phyloP scores from a whole-genome alignment of 1,284 basidiomycete genomes.

The Chiua sp. region DNA sequence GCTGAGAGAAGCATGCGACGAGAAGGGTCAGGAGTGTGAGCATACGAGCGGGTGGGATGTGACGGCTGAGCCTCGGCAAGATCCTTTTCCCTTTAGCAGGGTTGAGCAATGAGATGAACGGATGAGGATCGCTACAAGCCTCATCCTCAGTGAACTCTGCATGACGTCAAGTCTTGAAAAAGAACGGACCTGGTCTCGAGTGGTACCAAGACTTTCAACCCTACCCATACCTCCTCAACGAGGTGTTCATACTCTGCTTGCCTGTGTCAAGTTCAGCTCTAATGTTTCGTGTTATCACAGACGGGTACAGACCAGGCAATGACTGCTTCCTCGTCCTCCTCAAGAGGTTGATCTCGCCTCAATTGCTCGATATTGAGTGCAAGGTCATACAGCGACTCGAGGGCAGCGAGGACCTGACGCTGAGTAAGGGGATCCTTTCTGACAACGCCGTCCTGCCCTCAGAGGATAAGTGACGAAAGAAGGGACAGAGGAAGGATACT shows the following conservation, averaged over 20 bases:
- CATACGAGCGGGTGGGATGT: slow-evolving; percentile 81
- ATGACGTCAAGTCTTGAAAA: not conserved
- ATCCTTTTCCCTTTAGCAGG: slow-evolving; percentile 95
- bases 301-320: slow-evolving; percentile 55
- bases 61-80: slow-evolving; percentile 88
- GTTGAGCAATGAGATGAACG: slow-evolving; percentile 92
- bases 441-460: slow-evolving; percentile 59
- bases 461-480: not conserved
- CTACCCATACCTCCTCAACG: slow-evolving; percentile 81
- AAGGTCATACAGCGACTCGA: slow-evolving; percentile 90
- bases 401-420: slow-evolving; percentile 78
- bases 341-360: slow-evolving; percentile 75
- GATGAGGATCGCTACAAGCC: slow-evolving; percentile 82
- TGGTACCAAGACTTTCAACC: slow-evolving; percentile 87
- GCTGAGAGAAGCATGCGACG: slow-evolving; percentile 91
- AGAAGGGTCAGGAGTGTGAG: slow-evolving; percentile 91
- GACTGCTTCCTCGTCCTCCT: slow-evolving; percentile 61
- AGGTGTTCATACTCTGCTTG: slow-evolving; percentile 63
- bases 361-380: slow-evolving; percentile 89
- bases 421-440: slow-evolving; percentile 77
- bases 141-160: slow-evolving; percentile 6
- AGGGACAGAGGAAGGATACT: slow-evolving; percentile 21
- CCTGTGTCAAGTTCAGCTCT: slow-evolving; percentile 45
- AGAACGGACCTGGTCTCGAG: slow-evolving; percentile 80
- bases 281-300: not conserved